These are phyloP conservation scores for Meyerozyma carpophila DNA, from an alignment of 1,139 yeast genomes.

Conservation along the genomic window DNA sequence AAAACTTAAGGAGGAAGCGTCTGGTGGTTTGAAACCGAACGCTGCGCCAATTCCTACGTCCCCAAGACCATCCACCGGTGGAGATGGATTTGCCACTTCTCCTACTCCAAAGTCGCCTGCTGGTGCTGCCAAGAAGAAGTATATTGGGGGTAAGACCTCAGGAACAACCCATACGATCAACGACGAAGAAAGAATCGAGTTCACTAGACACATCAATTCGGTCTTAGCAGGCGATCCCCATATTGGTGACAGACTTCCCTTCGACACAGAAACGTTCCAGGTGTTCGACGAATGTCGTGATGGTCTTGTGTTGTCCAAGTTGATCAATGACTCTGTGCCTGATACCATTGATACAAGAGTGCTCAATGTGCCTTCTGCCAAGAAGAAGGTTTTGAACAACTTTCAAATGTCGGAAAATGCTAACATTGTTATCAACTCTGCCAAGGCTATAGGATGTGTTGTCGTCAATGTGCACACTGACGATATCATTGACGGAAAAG, in stretches of 20 bases:
- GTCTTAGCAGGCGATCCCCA: constrained; percentile 89
- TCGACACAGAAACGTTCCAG: constrained; percentile 92
- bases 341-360: constrained; percentile 98
- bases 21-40: constrained; percentile 2
- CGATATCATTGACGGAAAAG: constrained; percentile 95
- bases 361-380: constrained; percentile 71
- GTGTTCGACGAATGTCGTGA: constrained; percentile 95
- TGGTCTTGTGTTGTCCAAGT: constrained; percentile 86
- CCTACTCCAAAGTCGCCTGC: constrained; percentile 12
- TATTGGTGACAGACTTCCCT: constrained; percentile 80
- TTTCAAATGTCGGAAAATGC: constrained; percentile 97
- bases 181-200: constrained; percentile 94
- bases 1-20: constrained; percentile 47
- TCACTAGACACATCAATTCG: constrained; percentile 91
- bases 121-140: constrained; percentile 61
- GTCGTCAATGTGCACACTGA: constrained; percentile 97
- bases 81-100: constrained; percentile 3
- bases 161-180: constrained; percentile 97
- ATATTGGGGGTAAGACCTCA: constrained; percentile 70
- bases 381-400: constrained; percentile 79
- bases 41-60: constrained; percentile 3
- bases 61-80: not conserved
- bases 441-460: constrained; percentile 97
- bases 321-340: constrained; percentile 95
- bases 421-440: constrained; percentile 94